Evolutionary conservation across 352 stramenopile genomes (phyloP).

Genomic region (Pythium aquatile): DNA sequence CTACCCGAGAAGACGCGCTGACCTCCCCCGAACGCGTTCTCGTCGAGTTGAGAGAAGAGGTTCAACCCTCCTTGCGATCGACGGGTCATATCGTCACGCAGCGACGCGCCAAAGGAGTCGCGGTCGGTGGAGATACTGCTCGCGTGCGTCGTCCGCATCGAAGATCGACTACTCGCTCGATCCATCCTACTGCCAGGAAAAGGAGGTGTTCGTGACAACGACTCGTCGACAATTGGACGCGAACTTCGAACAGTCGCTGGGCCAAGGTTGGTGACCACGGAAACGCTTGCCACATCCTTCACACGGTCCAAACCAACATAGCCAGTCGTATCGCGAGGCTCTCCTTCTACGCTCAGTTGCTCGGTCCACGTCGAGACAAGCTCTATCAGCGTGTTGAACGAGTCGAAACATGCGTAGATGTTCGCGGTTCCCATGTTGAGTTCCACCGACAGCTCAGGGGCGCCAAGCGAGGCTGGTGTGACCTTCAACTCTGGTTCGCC

Average conservation of each 20-base stretch:
- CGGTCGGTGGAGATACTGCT: conserved; percentile 5
- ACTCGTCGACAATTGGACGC: conserved; percentile 19
- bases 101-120: neutral
- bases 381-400: conserved; percentile 84
- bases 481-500: conserved; percentile 24
- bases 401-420: conserved; percentile 90
- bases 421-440: conserved; percentile 82
- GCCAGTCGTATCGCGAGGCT: conserved; percentile 66
- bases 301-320: conserved; percentile 75
- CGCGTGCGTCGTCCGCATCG: neutral
- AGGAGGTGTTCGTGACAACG: conserved; percentile 14
- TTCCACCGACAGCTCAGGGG: conserved; percentile 78
- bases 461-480: conserved; percentile 37
- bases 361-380: conserved; percentile 68
- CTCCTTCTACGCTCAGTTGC: conserved; percentile 55
- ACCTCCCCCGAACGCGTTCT: conserved; percentile 70
- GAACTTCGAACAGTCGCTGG: conserved; percentile 25
- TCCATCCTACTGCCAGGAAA: conserved; percentile 11
- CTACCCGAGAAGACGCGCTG: conserved; percentile 65
- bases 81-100: neutral
- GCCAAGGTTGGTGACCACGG: conserved; percentile 67
- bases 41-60: conserved; percentile 75
- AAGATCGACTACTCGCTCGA: conserved; percentile 3
- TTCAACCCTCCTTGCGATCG: conserved; percentile 32
- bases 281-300: conserved; percentile 55